These are phyloP conservation scores for Podospora appendiculata DNA, from an alignment of 495 filamentous ascomycete genomes.

Conservation along the genomic window DNA sequence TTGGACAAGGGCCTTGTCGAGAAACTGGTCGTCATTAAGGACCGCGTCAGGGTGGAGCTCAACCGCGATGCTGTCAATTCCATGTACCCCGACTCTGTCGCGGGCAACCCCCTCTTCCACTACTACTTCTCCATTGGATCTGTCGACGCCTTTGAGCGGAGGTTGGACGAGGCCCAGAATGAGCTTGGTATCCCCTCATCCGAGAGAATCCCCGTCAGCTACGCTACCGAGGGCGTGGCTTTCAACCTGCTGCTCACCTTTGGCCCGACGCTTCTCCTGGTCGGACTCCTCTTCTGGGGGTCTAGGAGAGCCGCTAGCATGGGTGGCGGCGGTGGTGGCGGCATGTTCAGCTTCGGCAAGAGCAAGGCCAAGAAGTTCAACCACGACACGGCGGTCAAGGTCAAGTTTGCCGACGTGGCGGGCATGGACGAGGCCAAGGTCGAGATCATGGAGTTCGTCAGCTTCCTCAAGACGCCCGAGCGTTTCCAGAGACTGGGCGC, in stretches of 20 bases:
- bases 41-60: slow-evolving; percentile 73
- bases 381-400: slow-evolving; percentile 90
- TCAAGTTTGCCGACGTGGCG: slow-evolving; percentile 94
- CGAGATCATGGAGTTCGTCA: slow-evolving; percentile 99
- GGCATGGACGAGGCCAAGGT: slow-evolving; percentile 98
- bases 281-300: slow-evolving; percentile 68
- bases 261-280: slow-evolving; percentile 78
- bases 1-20: slow-evolving; percentile 93
- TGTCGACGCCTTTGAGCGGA: slow-evolving; percentile 83
- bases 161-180: slow-evolving; percentile 76
- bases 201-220: slow-evolving; percentile 87
- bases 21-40: slow-evolving; percentile 72
- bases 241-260: slow-evolving; percentile 62
- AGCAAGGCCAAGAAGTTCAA: slow-evolving; percentile 95
- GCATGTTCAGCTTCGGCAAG: slow-evolving; percentile 91
- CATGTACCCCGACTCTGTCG: slow-evolving; percentile 77
- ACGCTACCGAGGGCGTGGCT: slow-evolving; percentile 66
- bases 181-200: slow-evolving; percentile 75
- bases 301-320: slow-evolving; percentile 53
- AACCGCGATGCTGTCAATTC: slow-evolving; percentile 69
- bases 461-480: slow-evolving; percentile 85
- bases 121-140: slow-evolving; percentile 97
- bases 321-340: slow-evolving; percentile 59
- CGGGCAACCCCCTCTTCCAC: slow-evolving; percentile 58
- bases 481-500: slow-evolving; percentile 88